Evolutionary conservation across 2,329 filamentous ascomycete genomes (phyloP), one percentile per base, ranked within the genome.

Genomic region (Metarhizium robertsii): DNA sequence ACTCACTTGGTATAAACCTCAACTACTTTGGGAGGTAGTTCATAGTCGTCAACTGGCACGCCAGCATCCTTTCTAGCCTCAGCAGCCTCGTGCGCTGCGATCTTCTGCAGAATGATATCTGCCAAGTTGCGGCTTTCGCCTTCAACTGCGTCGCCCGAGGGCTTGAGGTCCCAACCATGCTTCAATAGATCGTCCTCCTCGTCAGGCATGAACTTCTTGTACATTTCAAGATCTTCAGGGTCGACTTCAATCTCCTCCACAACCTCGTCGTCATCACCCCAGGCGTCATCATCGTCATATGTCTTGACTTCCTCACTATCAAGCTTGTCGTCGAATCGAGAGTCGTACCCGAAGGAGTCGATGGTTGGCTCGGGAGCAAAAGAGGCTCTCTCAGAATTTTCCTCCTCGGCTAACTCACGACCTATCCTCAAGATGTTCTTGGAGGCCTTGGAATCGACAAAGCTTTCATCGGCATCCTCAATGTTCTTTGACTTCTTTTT

Each of bases 61-160:
- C 79, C 80, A 54, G 82, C 57, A 42, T 67, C 67, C 32, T 66
- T 66, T 49, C 69, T 63, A 16, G 69, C 76, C 60, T 86, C 78
- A 36, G 79, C 79, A 4, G 89, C 87, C 74, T 99, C 94, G 65
- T 95, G 89, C 57, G 88, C 87, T 4, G 91, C 90, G 66, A 99
- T 99, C 73, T 95, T 96, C 67, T 92, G 86, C 57, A 99, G 75
- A 61, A 99, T 99, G 60, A 99, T 75, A 66, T 96, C 92, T 16
- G 94, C 91, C 56, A 99, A 77, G 69, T 97, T 96, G 59, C 87
- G 90, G 14, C 80, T 78, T 56, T 79, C 75, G 6, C 66, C 68
- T 14, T 79, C 74, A 3, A 63, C 66, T 14, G 75, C 74, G 40
- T 77, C 75, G 52, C 71, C 71, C 4, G 72, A 68, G 43, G 71